These are phyloP conservation scores for Draba incana DNA, from an alignment of 345 rosid species.

Conservation along the genomic window DNA sequence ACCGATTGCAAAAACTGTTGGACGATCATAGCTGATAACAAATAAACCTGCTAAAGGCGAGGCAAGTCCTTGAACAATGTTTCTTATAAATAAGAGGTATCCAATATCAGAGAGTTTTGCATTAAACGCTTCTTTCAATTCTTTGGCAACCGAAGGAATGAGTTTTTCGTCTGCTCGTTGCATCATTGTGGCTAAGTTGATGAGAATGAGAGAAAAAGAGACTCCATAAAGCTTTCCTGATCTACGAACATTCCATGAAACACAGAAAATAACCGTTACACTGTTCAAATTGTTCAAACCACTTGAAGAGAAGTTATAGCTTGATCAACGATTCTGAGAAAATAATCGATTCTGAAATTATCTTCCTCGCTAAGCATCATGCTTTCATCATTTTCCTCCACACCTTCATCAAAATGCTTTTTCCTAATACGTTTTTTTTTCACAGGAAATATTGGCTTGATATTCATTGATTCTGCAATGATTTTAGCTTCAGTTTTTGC, in stretches of 20 bases:
- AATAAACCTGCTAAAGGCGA: constrained; percentile 85
- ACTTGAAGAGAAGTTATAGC: too few relatives aligned
- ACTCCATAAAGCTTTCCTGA: constrained; percentile 64
- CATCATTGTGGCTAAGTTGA: constrained; percentile 89
- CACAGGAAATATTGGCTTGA: too few relatives aligned
- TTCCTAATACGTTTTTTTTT: too few relatives aligned
- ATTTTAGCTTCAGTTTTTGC: too few relatives aligned
- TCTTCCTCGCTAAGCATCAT: too few relatives aligned
- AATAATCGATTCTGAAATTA: too few relatives aligned
- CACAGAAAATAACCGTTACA: constrained; percentile 1
- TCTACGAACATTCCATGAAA: constrained; percentile 45
- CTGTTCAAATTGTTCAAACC: too few relatives aligned
- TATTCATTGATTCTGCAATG: too few relatives aligned
- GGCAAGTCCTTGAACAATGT: constrained; percentile 78
- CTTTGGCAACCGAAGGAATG: constrained; percentile 81
- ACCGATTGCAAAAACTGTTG: constrained; percentile 73
- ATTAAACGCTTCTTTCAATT: constrained; percentile 80
- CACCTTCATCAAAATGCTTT: too few relatives aligned
- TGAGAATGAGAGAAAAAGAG: constrained; percentile 73
- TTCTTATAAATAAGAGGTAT: constrained; percentile 77
- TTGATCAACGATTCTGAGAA: too few relatives aligned
- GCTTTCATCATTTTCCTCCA: too few relatives aligned
- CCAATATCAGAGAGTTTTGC: constrained; percentile 83
- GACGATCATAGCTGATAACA: constrained; percentile 71
- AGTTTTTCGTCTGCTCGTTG: constrained; percentile 93